Evolutionary conservation across 169 alveolate species (phyloP).

Genomic region (Cyclospora cayetanensis): DNA sequence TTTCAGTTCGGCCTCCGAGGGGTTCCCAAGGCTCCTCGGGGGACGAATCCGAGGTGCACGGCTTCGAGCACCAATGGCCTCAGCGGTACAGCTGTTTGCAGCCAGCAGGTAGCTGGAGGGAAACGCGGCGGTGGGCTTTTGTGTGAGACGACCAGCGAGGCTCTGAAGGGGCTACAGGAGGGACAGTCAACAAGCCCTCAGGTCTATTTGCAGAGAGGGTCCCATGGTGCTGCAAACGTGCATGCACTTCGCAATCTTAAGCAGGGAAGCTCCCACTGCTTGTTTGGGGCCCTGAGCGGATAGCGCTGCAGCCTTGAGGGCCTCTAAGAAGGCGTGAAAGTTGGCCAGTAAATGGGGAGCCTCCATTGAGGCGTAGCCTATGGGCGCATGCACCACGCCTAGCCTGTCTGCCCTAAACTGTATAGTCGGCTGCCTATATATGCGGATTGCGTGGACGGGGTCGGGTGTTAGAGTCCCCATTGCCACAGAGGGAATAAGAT

Average conservation of each 20-base stretch:
- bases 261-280: background rate
- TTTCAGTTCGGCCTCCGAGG: too few species aligned
- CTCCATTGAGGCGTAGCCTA: slow-evolving; percentile 27
- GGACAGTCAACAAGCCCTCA: background rate
- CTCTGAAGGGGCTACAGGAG: too few species aligned
- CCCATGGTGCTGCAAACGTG: slow-evolving; percentile 20
- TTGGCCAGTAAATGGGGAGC: background rate
- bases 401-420: slow-evolving; percentile 38
- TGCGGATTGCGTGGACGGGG: slow-evolving; percentile 29
- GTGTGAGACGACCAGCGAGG: too few species aligned
- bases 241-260: background rate
- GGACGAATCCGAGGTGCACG: too few species aligned
- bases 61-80: too few species aligned
- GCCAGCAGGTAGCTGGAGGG: too few species aligned
- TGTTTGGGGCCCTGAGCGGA: background rate
- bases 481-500: slow-evolving; percentile 46
- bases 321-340: background rate
- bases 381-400: slow-evolving; percentile 35
- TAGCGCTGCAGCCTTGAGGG: background rate
- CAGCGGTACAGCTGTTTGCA: too few species aligned
- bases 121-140: too few species aligned
- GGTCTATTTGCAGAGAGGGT: background rate
- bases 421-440: slow-evolving; percentile 56
- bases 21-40: too few species aligned
- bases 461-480: slow-evolving; percentile 57